Evolutionary conservation across 371 early-diverging fungal species (phyloP).

Genomic region (Paraphysoderma sedebokerense): DNA sequence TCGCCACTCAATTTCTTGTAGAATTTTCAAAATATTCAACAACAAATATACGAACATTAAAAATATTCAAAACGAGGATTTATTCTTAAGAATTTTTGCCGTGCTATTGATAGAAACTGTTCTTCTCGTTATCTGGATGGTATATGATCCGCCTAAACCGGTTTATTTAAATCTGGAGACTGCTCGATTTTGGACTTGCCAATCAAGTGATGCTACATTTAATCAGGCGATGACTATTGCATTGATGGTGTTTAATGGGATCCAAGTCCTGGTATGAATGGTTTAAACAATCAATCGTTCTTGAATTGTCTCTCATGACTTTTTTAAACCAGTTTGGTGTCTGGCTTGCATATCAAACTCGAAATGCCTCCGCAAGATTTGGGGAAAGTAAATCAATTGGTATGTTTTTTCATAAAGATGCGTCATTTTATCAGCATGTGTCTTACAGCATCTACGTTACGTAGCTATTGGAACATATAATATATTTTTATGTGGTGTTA

Average conservation of each 20-base stretch:
- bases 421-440: no score
- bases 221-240: neutral
- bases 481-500: neutral
- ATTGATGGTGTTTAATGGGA: no score
- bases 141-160: neutral
- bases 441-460: no score
- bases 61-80: no score
- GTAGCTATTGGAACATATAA: no score
- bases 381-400: neutral
- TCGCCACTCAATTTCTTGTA: neutral
- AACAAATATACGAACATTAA: neutral
- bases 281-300: no score
- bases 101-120: neutral
- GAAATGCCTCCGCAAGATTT: neutral
- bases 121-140: neutral
- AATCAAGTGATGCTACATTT: neutral
- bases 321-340: no score
- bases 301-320: no score
- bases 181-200: neutral
- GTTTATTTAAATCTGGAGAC: neutral
- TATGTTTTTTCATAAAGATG: no score
- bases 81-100: neutral
- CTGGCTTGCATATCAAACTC: neutral
- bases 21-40: neutral
- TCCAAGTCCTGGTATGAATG: no score